Base-by-base conservation (phyloP, 2,329 filamentous ascomycete species). In the Penicillium expansum region DNA sequence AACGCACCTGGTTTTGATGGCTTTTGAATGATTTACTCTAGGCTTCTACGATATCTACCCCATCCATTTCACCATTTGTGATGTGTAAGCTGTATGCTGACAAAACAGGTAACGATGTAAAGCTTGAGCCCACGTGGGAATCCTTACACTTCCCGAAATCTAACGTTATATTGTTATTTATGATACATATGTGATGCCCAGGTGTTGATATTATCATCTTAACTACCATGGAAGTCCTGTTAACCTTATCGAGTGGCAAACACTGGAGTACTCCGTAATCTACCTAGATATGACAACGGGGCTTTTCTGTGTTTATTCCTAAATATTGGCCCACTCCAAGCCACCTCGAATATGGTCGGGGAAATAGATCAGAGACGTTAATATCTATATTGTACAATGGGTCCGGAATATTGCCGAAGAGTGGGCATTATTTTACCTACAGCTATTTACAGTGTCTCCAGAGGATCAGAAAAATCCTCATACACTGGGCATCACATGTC, bases 61-160 rank as follows among this genome's bases (percentile, higher is more conserved):
- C n/a, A n/a, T 11, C 13, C 27, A 30, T 13, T 10, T 22, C 37
- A 41, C 18, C 27, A 42, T 20, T 9, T 11, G 1, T 8, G 22
- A 39, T 44, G 32, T 10, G 39, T 45, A 47, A 33, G 44, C 29
- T n/a, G 18, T 53, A 20, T 54, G 16, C 18, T 13, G 29, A 41
- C 57, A 37, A 43, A 62, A 57, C 41, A 54, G 57, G 59, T 16
- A 59, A 55, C 20, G 48, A 41, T 54, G 50, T 22, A 56, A 59
- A 57, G 53, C 58, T 60, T 56, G 45, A 58, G 52, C 39, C 62
- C 60, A 63, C 58, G 54, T 62, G 62, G 60, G 27, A 52, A 30
- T 38, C 22, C 16, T 18, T 32, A 58, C 49, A 52, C 29, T 52
- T 29, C 35, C 29, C 20, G 20, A 49, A 33, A 24, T 35, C 44